phyloP scores from a whole-genome alignment of 495 filamentous ascomycete genomes.

The Elaphomyces granulatus region DNA sequence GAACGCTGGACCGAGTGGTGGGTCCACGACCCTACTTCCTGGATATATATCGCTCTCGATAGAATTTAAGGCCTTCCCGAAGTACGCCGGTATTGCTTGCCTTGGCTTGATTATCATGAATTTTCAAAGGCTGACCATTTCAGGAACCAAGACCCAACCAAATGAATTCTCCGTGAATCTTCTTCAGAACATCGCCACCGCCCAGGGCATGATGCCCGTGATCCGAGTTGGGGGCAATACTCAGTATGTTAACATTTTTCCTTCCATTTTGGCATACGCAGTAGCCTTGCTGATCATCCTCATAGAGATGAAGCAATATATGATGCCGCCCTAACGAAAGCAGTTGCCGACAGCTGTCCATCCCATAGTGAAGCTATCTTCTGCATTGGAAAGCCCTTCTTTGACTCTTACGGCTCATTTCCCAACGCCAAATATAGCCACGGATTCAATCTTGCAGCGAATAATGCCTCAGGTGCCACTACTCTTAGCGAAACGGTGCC shows the following conservation, averaged over 20 bases:
- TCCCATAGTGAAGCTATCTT: slow-evolving; percentile 47
- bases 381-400: slow-evolving; percentile 46
- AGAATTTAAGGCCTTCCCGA: slow-evolving; percentile 15
- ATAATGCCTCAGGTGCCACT: slow-evolving; percentile 36
- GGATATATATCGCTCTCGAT: slow-evolving; percentile 10
- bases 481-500: slow-evolving; percentile 40
- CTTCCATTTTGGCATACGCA: slow-evolving; percentile 5
- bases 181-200: slow-evolving; percentile 8
- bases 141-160: slow-evolving; percentile 13
- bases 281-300: neutral
- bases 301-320: slow-evolving; percentile 44
- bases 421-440: slow-evolving; percentile 42
- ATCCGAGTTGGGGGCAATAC: slow-evolving; percentile 15
- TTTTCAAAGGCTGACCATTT: neutral
- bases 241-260: slow-evolving; percentile 9
- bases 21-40: neutral
- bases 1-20: neutral
- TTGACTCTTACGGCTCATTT: slow-evolving; percentile 50
- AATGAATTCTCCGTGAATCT: slow-evolving; percentile 13
- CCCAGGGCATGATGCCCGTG: slow-evolving; percentile 8
- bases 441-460: slow-evolving; percentile 49
- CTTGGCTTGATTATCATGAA: neutral
- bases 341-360: slow-evolving; percentile 32
- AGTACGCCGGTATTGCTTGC: slow-evolving; percentile 6
- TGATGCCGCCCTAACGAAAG: slow-evolving; percentile 43